These are phyloP conservation scores for Penicillium concentricum DNA, from an alignment of 2,329 filamentous ascomycete genomes.

Conservation along the genomic window DNA sequence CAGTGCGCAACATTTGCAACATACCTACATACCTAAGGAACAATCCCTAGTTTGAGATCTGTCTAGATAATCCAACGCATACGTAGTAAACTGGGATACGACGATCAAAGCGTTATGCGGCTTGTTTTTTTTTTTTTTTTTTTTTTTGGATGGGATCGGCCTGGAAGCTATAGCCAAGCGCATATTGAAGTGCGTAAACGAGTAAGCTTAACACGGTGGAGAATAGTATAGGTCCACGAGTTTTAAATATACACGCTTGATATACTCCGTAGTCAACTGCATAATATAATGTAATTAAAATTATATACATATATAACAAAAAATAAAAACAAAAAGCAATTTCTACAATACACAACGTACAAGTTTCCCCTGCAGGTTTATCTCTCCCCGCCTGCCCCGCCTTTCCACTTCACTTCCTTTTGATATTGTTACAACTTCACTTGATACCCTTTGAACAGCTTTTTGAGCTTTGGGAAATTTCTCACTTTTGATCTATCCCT, in stretches of 20 bases:
- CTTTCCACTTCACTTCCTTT: conserved; percentile 3
- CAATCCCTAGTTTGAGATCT: no score
- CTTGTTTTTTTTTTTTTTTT: neutral
- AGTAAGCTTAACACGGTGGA: conserved; percentile 4
- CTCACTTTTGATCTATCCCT: neutral
- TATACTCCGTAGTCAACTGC: no score
- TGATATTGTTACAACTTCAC: neutral
- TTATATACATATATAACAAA: neutral
- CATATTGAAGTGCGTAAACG: neutral
- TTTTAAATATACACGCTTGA: neutral
- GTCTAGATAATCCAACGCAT: neutral
- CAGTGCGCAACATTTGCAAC: neutral
- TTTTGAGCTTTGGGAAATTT: neutral
- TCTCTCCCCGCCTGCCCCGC: conserved; percentile 24
- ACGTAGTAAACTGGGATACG: neutral
- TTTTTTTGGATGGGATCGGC: neutral
- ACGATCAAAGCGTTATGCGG: conserved; percentile 4
- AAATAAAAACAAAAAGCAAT: neutral
- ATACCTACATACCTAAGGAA: no score
- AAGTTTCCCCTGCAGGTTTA: conserved; percentile 4
- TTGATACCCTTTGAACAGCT: neutral
- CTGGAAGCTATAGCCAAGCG: neutral
- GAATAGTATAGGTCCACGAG: neutral
- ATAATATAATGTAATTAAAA: neutral
- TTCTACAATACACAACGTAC: neutral